Evolutionary conservation across 2,329 filamentous ascomycete genomes (phyloP).

Genomic region (Endocalyx cinctus): DNA sequence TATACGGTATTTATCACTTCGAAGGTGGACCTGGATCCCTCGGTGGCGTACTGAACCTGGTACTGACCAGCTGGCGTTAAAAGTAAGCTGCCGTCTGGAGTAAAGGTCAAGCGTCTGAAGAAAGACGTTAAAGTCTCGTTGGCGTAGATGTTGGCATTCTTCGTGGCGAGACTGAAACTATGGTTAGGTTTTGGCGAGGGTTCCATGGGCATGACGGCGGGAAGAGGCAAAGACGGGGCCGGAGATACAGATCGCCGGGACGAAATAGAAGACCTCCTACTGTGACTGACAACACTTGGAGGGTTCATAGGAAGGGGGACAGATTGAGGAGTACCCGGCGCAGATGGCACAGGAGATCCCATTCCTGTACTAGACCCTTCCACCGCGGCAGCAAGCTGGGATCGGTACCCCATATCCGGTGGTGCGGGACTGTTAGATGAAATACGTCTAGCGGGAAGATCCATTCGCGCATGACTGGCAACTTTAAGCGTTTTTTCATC

Average conservation of each 20-base stretch:
- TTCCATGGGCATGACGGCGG: constrained; percentile 91
- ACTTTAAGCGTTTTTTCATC: constrained; percentile 71
- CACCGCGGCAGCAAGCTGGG: constrained; percentile 56
- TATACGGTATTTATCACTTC: constrained; percentile 97
- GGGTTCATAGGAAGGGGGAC: constrained; percentile 94
- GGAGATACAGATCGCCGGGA: constrained; percentile 85
- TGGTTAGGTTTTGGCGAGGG: constrained; percentile 74
- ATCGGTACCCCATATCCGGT: constrained; percentile 68
- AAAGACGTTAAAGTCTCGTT: constrained; percentile 97
- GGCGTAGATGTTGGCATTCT: constrained; percentile 86
- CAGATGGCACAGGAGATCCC: constrained; percentile 83
- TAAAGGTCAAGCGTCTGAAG: constrained; percentile 89
- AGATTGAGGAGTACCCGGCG: constrained; percentile 88
- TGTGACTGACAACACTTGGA: constrained; percentile 81
- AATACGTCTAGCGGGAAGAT: constrained; percentile 85
- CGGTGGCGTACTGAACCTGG: constrained; percentile 66
- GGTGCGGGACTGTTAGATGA: constrained; percentile 91
- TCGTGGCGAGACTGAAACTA: constrained; percentile 56
- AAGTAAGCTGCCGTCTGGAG: constrained; percentile 88
- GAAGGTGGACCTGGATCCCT: constrained; percentile 66
- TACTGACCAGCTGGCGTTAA: constrained; percentile 95
- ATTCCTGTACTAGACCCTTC: constrained; percentile 49
- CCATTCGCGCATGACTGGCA: constrained; percentile 73
- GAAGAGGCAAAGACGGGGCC: constrained; percentile 86
- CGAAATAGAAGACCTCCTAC: constrained; percentile 90